phyloP scores from a whole-genome alignment of 1,139 yeast genomes.

The Debaryomycetaceae sp. region DNA sequence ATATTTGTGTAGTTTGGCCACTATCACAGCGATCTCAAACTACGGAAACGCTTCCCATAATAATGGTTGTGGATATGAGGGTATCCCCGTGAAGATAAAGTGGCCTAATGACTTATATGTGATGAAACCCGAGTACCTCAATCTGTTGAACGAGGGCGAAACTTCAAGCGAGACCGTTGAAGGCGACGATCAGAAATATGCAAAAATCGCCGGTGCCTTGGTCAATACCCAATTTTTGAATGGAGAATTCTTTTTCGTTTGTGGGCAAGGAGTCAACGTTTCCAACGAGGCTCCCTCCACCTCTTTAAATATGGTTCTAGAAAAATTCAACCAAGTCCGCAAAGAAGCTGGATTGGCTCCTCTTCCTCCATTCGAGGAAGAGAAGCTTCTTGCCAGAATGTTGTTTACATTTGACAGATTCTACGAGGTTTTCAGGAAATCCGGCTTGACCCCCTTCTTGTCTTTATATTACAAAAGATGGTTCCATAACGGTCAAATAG shows the following conservation, averaged over 20 bases:
- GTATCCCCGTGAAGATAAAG: conserved; percentile 76
- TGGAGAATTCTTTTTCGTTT: conserved; percentile 57
- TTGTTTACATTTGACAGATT: conserved; percentile 63
- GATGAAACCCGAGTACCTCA: conserved; percentile 57
- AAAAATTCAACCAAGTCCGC: conserved; percentile 54
- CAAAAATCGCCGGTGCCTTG: conserved; percentile 80
- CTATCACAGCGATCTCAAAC: conserved; percentile 69
- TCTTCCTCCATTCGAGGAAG: conserved; percentile 56
- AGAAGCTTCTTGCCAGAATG: conserved; percentile 66
- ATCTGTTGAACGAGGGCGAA: conserved; percentile 24
- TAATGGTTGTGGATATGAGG: conserved; percentile 55
- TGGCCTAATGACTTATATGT: conserved; percentile 97
- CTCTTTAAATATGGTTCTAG: conserved; percentile 70
- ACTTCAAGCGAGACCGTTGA: conserved; percentile 33
- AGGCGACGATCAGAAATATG: conserved; percentile 49
- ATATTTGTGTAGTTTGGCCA: conserved; percentile 79
- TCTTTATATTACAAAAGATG: conserved; percentile 77
- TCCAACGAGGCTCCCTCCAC: conserved; percentile 89
- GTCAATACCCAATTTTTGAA: conserved; percentile 72
- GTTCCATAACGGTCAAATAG: conserved; percentile 77
- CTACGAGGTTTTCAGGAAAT: conserved; percentile 52
- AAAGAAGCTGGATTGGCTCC: conserved; percentile 31
- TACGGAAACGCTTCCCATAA: conserved; percentile 49
- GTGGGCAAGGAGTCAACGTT: conserved; percentile 88
- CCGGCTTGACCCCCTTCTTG: conserved; percentile 70